These are phyloP conservation scores for Flammula alnicola DNA, from an alignment of 1,284 basidiomycete genomes.

Conservation along the genomic window DNA sequence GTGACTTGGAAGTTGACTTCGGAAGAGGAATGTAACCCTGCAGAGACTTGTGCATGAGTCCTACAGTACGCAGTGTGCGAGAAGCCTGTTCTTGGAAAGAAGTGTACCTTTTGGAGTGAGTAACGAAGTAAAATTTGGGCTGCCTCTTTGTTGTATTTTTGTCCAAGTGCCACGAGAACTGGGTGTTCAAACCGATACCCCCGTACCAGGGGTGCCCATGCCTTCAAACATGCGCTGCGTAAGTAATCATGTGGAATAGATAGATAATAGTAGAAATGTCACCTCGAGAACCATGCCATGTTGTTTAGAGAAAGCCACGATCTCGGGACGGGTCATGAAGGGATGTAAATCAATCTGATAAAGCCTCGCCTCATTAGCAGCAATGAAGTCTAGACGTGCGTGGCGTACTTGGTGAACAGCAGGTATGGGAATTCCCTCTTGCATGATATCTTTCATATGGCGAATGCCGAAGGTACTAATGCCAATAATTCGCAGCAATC, in stretches of 20 bases:
- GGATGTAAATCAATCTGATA: conserved; percentile 69
- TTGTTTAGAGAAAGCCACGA: conserved; percentile 63
- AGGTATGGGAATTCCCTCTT: conserved; percentile 54
- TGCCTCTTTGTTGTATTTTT: conserved; percentile 62
- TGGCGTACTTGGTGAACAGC: conserved; percentile 67
- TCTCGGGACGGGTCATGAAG: conserved; percentile 70
- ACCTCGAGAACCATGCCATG: conserved; percentile 71
- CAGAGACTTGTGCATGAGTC: background rate
- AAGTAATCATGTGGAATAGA: conserved; percentile 8
- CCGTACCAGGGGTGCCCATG: conserved; percentile 59
- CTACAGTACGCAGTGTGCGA: background rate
- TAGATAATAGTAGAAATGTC: conserved; percentile 26
- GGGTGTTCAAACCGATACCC: conserved; percentile 56
- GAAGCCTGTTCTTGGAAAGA: no score
- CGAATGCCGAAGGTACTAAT: conserved; percentile 73
- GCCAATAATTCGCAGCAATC: conserved; percentile 66
- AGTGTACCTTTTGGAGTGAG: conserved; percentile 74
- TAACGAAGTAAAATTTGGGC: conserved; percentile 78
- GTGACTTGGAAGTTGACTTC: conserved; percentile 57
- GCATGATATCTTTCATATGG: conserved; percentile 67
- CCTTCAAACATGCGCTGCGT: conserved; percentile 34
- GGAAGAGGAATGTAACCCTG: conserved; percentile 63
- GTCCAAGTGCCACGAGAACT: conserved; percentile 42
- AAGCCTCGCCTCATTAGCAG: background rate
- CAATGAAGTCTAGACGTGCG: background rate